A percentile compares a stretch with the other conserved stretches of the same genome.
Evolutionary conservation across 192 early-diverging fungal genomes (phyloP).

Genomic region (Blastocladiella britannica): DNA sequence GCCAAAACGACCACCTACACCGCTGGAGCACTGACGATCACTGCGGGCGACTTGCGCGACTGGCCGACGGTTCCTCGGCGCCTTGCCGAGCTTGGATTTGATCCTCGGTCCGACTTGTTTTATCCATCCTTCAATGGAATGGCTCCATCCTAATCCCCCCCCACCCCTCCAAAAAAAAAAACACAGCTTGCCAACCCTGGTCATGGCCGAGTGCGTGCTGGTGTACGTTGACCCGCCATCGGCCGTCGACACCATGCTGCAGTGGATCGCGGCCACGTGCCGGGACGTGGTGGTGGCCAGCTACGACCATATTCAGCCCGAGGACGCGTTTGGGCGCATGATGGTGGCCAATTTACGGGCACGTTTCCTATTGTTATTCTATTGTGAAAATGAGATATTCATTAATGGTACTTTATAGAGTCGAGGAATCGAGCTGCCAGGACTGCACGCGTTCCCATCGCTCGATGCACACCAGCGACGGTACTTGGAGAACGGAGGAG

Average conservation of each 20-base stretch:
- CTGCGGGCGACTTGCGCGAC: slow-evolving; percentile 61
- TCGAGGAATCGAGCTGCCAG: slow-evolving; percentile 57
- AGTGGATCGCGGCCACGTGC: slow-evolving; percentile 38
- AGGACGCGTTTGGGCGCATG: slow-evolving; percentile 73
- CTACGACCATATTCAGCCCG: slow-evolving; percentile 82
- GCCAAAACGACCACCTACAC: too few relatives aligned
- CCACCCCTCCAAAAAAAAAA: too few relatives aligned
- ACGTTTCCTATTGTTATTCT: slow-evolving; percentile 7
- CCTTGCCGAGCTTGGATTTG: slow-evolving; percentile 27
- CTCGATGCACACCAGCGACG: slow-evolving; percentile 46
- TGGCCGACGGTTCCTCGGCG: slow-evolving; percentile 33
- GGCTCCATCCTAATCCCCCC: background rate
- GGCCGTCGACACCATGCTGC: slow-evolving; percentile 42
- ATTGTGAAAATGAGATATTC: background rate
- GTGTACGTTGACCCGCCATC: slow-evolving; percentile 60
- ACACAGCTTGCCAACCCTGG: slow-evolving; percentile 58
- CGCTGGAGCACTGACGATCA: too few relatives aligned
- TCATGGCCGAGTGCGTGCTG: slow-evolving; percentile 82
- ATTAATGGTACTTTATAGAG: slow-evolving; percentile 4
- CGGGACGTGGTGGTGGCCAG: slow-evolving; percentile 37
- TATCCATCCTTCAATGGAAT: background rate
- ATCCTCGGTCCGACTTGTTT: slow-evolving; percentile 4
- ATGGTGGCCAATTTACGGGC: slow-evolving; percentile 74
- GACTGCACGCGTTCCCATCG: slow-evolving; percentile 48
- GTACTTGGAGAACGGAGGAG: slow-evolving; percentile 43